Percentiles rank a stretch among this genome's conserved stretches.
Conservation (phyloP, 208 protist genomes). For the Crithidia sp. region DNA sequence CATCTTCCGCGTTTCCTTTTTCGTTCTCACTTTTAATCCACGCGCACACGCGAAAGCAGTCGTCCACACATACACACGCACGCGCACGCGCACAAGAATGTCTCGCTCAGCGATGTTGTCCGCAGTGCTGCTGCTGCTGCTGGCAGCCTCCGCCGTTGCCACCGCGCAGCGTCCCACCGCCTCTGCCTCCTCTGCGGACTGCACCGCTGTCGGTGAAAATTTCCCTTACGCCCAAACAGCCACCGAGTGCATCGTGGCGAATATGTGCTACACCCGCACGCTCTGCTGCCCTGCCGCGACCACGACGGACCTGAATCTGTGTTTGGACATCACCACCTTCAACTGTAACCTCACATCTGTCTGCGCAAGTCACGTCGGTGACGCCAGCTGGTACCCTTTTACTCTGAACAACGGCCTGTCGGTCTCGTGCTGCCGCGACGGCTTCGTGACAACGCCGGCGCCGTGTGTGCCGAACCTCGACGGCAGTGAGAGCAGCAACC, state of each 20-base stretch:
- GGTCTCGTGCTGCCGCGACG: slow-evolving; percentile 21
- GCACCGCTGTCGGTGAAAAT: slow-evolving; percentile 6
- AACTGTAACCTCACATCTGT: slow-evolving; percentile 9
- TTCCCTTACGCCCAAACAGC: slow-evolving; percentile 21
- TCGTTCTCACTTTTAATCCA: no score
- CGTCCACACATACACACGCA: no score
- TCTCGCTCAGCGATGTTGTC: no score
- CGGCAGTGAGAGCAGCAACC: not conserved
- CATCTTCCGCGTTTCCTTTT: no score
- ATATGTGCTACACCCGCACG: slow-evolving; percentile 27
- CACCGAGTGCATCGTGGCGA: slow-evolving; percentile 13
- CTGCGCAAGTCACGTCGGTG: slow-evolving; percentile 4
- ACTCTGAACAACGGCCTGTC: slow-evolving; percentile 22
- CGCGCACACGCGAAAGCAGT: no score
- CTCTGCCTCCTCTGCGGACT: not conserved
- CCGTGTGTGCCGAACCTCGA: slow-evolving; percentile 13
- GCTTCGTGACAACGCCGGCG: slow-evolving; percentile 5
- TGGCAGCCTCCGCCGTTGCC: not conserved
- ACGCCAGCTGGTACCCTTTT: slow-evolving; percentile 11
- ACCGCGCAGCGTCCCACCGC: not conserved
- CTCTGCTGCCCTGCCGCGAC: slow-evolving; percentile 6
- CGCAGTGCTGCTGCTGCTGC: not conserved
- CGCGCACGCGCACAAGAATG: no score
- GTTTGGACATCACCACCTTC: slow-evolving; percentile 29
- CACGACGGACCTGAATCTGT: not conserved